Evolutionary conservation across 176 grass and related monocot genomes (phyloP).

Genomic region (Ampelocalamus luodianensis): DNA sequence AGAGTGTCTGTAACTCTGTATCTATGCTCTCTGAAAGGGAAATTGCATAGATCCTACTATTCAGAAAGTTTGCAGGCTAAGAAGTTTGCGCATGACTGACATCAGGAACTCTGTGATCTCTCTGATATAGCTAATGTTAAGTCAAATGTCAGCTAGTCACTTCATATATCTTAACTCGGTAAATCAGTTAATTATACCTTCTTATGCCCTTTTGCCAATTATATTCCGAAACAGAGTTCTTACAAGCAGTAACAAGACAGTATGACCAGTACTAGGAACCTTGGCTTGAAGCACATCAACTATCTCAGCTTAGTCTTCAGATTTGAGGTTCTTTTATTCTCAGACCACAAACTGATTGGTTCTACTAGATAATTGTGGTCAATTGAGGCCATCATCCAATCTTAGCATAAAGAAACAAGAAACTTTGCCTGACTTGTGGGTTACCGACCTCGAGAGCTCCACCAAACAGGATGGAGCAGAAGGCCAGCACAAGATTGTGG

Average conservation of each 20-base stretch:
- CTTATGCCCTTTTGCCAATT: conserved; percentile 1
- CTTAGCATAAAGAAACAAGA: conserved; percentile 44
- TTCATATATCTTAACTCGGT: background rate
- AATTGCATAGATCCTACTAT: background rate
- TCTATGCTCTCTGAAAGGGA: background rate
- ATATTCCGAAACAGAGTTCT: background rate
- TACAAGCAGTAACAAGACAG: background rate
- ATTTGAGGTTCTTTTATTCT: background rate
- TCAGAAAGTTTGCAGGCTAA: background rate
- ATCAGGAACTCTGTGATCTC: background rate
- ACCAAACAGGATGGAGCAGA: conserved; percentile 41
- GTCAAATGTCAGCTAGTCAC: conserved; percentile 14
- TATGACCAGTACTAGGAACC: background rate
- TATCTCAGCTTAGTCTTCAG: background rate
- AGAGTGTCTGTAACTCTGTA: background rate
- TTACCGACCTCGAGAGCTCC: conserved; percentile 53
- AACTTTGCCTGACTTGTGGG: conserved; percentile 30
- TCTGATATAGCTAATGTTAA: background rate
- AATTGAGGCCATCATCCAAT: conserved; percentile 33
- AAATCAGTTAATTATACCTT: background rate
- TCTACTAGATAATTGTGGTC: conserved; percentile 42
- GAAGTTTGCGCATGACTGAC: conserved; percentile 2
- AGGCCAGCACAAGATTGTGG: conserved; percentile 40
- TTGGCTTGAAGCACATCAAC: conserved; percentile 7
- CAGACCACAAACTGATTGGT: conserved; percentile 19